These are phyloP conservation scores for Gossypium sturtianum DNA, from an alignment of 345 rosid species.

Conservation along the genomic window DNA sequence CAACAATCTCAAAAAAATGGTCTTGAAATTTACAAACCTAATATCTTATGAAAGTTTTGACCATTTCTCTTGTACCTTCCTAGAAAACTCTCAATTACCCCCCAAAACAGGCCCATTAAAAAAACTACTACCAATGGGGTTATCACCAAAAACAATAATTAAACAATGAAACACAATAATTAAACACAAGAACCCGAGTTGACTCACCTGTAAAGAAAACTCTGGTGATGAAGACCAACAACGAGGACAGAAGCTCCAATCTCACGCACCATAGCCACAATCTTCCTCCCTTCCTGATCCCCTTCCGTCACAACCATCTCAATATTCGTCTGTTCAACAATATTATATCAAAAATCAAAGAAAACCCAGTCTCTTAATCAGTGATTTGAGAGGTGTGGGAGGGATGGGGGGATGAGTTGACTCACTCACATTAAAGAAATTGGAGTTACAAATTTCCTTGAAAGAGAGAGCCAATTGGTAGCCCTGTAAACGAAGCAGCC, in stretches of 20 bases:
- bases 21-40: not conserved
- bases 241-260: constrained; percentile 78
- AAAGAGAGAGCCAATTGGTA: constrained; percentile 54
- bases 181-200: not conserved
- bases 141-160: not conserved
- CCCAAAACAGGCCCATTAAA: too few species aligned
- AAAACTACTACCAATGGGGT: too few species aligned
- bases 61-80: constrained; percentile 2
- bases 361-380: not conserved
- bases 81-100: not conserved
- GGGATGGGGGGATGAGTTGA: not conserved
- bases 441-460: constrained; percentile 42
- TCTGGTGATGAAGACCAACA: constrained; percentile 79
- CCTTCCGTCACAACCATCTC: constrained; percentile 66
- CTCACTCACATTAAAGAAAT: constrained; percentile 42
- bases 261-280: constrained; percentile 59
- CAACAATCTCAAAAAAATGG: too few species aligned
- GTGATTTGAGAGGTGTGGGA: not conserved
- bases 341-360: constrained; percentile 5
- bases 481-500: constrained; percentile 44
- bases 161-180: not conserved
- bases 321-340: constrained; percentile 43
- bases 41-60: not conserved
- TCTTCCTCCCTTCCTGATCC: constrained; percentile 61
- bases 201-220: constrained; percentile 87